Base-by-base conservation (phyloP, 768 basidiomycete species). In the Mycena albidolilacea region DNA sequence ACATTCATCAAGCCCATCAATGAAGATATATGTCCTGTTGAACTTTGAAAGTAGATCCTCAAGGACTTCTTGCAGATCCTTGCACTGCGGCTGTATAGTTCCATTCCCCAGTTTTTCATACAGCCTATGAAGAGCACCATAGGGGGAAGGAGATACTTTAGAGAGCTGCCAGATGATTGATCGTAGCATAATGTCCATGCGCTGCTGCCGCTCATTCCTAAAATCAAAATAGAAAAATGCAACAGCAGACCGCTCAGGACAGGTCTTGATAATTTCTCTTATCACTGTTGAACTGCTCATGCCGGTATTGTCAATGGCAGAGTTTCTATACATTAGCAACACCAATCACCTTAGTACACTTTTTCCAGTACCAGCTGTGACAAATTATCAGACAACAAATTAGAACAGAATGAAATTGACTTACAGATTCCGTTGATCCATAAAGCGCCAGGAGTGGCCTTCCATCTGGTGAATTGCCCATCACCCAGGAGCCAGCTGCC, bases 161-260 rank as follows among this genome's bases (percentile, higher is more conserved):
- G 52, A 54, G 52, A 54, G 52, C n/a, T 54, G 52, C 52, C 52
- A 54, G 52, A 54, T 23, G 21, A 54, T 54, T 21, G 52, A 54
- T 9, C 52, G 21, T 23, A 54, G 52, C 52, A 54, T 54, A n/a
- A 54, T 54, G 52, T 54, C 52, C 52, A 54, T 54, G 52, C 21
- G 23, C 21, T 54, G 19, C 52, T n/a, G 30, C 30, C 3, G 30
- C 30, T 30, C 30, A 30, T 30, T 30, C 30, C 30, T 30, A 30
- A 30, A 30, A 30, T 30, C 30, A 30, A 30, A 30, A 30, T 30
- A 30, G 30, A 30, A 30, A 30, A 30, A 30, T 30, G 30, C 30
- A 3, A 54, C n/a, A 21, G 52, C 52, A 23, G 52, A 54, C 52
- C 21, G 52, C n/a, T 54, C 21, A 23, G 52, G 21, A 54, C 54